Evolutionary conservation across 2,329 filamentous ascomycete genomes (phyloP).

Genomic region (Mycogone perniciosa): DNA sequence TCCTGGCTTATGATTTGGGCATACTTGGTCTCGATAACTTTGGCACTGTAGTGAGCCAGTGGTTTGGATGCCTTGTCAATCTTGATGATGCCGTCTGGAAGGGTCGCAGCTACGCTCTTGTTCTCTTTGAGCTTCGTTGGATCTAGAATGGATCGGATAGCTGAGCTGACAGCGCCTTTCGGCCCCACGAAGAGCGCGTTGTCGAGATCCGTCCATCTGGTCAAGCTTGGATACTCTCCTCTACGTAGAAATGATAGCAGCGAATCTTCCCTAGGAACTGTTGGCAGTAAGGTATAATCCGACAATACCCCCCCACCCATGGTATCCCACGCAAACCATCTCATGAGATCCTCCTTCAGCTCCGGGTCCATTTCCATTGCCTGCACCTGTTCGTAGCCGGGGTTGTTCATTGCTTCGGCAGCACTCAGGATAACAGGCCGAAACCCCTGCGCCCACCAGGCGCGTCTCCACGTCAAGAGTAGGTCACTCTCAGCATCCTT

Average conservation of each 20-base stretch:
- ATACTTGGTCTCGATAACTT: constrained; percentile 60
- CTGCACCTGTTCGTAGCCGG: constrained; percentile 67
- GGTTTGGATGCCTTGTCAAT: constrained; percentile 59
- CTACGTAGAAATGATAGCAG: constrained; percentile 67
- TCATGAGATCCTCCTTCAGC: constrained; percentile 65
- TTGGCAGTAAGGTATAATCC: constrained; percentile 76
- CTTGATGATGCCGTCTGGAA: constrained; percentile 54
- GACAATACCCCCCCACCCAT: constrained; percentile 80
- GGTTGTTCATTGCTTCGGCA: constrained; percentile 77
- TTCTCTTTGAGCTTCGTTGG: constrained; percentile 48
- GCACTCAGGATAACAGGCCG: constrained; percentile 73
- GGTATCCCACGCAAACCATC: constrained; percentile 88
- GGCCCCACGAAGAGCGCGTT: constrained; percentile 68
- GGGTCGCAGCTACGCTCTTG: constrained; percentile 57
- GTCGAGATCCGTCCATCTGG: constrained; percentile 65
- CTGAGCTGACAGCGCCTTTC: constrained; percentile 55
- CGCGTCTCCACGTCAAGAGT: constrained; percentile 79
- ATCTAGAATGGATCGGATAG: constrained; percentile 54
- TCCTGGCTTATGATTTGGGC: constrained; percentile 53
- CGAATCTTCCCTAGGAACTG: constrained; percentile 67
- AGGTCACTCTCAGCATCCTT: constrained; percentile 71
- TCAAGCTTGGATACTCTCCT: constrained; percentile 67
- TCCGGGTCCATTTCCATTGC: constrained; percentile 50
- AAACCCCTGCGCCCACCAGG: constrained; percentile 95
- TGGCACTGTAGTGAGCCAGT: constrained; percentile 71